Conservation (phyloP, 495 filamentous ascomycete genomes). For the Trichoderma asperelloides region DNA sequence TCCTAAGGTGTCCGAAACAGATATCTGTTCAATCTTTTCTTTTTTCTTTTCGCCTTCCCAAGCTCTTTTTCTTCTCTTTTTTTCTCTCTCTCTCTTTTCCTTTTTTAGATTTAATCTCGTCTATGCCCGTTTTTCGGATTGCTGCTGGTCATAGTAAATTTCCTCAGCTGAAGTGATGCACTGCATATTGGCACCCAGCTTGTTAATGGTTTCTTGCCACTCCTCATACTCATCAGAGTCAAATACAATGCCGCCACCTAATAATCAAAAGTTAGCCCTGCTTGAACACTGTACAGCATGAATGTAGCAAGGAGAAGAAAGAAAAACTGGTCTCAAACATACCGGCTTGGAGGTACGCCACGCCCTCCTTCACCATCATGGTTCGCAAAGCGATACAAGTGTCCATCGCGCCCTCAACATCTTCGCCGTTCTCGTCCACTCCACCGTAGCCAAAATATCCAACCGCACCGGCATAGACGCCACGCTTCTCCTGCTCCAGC, state of each 20-base stretch:
- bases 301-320: not conserved
- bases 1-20: too few species aligned
- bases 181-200: constrained; percentile 77
- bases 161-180: constrained; percentile 80
- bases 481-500: constrained; percentile 84
- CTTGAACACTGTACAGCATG: not conserved
- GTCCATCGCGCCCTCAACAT: constrained; percentile 81
- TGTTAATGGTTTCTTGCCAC: constrained; percentile 96
- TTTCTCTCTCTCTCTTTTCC: not conserved
- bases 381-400: constrained; percentile 97
- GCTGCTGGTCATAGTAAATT: constrained; percentile 45
- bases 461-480: constrained; percentile 94
- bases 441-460: constrained; percentile 78
- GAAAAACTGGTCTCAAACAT: constrained; percentile 17
- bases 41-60: not conserved
- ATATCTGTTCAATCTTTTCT: not conserved
- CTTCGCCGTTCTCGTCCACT: constrained; percentile 33
- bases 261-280: not conserved
- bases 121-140: constrained; percentile 1
- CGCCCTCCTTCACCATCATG: constrained; percentile 86
- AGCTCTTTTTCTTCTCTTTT: not conserved
- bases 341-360: constrained; percentile 87
- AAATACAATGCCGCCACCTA: constrained; percentile 93
- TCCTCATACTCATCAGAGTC: constrained; percentile 92
- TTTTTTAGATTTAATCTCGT: not conserved